Evolutionary conservation across 441 rosid species (phyloP).

Genomic region (Corymbia citriodora): DNA sequence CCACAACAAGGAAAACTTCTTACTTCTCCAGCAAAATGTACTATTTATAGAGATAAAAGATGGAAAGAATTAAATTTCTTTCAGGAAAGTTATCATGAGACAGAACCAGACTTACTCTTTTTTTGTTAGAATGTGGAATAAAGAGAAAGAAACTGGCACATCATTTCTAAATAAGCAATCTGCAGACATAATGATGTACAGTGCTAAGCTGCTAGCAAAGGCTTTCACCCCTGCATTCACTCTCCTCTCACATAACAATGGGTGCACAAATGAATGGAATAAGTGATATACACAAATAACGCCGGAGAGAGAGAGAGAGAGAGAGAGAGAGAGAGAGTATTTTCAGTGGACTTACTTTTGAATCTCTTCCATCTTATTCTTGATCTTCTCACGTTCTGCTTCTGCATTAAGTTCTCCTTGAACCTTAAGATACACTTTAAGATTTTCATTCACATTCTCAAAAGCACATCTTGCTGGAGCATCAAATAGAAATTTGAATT

Average conservation of each 20-base stretch:
- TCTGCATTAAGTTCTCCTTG: constrained; percentile 54
- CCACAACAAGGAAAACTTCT: neutral
- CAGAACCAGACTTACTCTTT: neutral
- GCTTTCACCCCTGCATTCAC: neutral
- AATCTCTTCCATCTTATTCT: constrained; percentile 55
- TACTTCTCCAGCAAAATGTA: neutral
- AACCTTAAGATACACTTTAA: constrained; percentile 71
- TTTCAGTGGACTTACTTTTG: constrained; percentile 43
- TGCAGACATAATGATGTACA: neutral
- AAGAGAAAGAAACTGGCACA: neutral
- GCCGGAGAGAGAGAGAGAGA: neutral
- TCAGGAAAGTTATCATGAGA: neutral
- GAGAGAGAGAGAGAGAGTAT: neutral
- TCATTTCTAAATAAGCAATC: neutral
- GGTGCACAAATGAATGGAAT: neutral
- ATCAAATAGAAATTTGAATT: neutral
- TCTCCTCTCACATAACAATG: too few species aligned
- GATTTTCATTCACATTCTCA: constrained; percentile 77
- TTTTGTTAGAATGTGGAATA: neutral
- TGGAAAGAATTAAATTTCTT: neutral
- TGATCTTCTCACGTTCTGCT: constrained; percentile 66
- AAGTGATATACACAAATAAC: neutral
- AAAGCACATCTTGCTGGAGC: constrained; percentile 78
- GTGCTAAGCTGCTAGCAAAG: neutral
- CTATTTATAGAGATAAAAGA: neutral